Conservation (phyloP, 2,329 filamentous ascomycete genomes). For the Alternaria postmessia region DNA sequence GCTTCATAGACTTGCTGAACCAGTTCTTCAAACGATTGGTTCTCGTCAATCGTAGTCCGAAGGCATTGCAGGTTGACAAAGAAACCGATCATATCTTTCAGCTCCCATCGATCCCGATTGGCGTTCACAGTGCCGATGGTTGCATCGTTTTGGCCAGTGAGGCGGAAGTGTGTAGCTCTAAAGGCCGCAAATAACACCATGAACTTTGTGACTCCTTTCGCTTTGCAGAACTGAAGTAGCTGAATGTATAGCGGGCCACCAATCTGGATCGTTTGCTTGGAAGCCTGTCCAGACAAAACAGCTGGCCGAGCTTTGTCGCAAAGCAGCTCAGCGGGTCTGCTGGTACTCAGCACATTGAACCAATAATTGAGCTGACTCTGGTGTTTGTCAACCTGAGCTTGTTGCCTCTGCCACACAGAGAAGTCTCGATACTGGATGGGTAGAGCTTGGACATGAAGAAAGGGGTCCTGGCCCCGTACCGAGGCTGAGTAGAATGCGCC, state of each 20-base stretch:
- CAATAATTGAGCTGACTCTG: conserved; percentile 3
- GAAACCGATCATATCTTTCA: conserved; percentile 19
- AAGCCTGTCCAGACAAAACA: background rate
- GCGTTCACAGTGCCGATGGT: conserved; percentile 14
- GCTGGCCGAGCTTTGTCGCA: conserved; percentile 7
- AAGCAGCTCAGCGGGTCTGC: conserved; percentile 4
- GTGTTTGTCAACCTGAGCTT: background rate
- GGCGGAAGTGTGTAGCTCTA: conserved; percentile 13
- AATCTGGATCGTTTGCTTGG: background rate
- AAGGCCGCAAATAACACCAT: conserved; percentile 14
- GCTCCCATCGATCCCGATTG: conserved; percentile 14
- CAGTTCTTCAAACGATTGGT: conserved; percentile 11
- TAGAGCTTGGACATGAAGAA: background rate
- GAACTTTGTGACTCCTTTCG: background rate
- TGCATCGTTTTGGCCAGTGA: conserved; percentile 14
- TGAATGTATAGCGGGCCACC: conserved; percentile 5
- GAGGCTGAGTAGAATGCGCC: background rate
- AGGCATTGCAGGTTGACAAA: conserved; percentile 23
- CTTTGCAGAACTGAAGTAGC: too few relatives aligned
- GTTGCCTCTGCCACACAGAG: conserved; percentile 3
- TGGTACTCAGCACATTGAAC: background rate
- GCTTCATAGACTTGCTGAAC: background rate
- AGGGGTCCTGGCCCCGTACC: background rate
- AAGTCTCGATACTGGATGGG: conserved; percentile 6
- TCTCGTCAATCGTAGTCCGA: conserved; percentile 1